A percentile compares a stretch with the other conserved stretches of the same genome.
Evolutionary conservation across 1,284 basidiomycete species (phyloP).

Genomic region (Austroboletus sp.): DNA sequence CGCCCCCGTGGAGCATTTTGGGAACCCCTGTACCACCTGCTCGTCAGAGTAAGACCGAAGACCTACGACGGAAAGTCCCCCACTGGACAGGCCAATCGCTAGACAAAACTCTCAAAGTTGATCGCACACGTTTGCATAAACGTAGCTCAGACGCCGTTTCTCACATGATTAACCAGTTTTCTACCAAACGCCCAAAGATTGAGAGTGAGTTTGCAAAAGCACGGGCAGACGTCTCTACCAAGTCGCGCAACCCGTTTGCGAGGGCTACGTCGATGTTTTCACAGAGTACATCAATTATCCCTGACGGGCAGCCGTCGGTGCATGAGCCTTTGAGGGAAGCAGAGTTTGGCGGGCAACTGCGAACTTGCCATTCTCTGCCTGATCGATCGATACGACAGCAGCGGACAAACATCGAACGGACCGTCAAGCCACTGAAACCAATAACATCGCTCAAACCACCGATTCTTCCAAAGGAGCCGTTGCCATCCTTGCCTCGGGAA

Average conservation of each 20-base stretch:
- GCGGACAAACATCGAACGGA: background rate
- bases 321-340: background rate
- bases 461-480: slow-evolving; percentile 26
- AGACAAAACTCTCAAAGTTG: slow-evolving; percentile 12
- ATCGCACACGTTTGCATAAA: slow-evolving; percentile 27
- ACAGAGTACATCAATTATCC: slow-evolving; percentile 2
- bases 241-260: slow-evolving; percentile 22
- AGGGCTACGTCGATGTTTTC: slow-evolving; percentile 22
- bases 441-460: slow-evolving; percentile 36
- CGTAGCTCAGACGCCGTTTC: slow-evolving; percentile 18
- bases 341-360: slow-evolving; percentile 4
- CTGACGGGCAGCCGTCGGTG: background rate
- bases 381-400: background rate
- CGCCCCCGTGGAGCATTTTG: slow-evolving; percentile 25
- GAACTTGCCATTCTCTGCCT: slow-evolving; percentile 7
- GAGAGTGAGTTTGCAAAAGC: slow-evolving; percentile 24
- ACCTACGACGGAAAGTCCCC: background rate
- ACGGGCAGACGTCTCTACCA: background rate
- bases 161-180: slow-evolving; percentile 19
- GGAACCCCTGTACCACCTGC: background rate
- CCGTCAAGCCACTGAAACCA: slow-evolving; percentile 32
- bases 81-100: slow-evolving; percentile 5
- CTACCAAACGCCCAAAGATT: slow-evolving; percentile 21
- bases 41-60: background rate
- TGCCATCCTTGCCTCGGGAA: slow-evolving; percentile 10